Conservation (phyloP, 305 asterid genomes). For the Solanum hybrid region DNA sequence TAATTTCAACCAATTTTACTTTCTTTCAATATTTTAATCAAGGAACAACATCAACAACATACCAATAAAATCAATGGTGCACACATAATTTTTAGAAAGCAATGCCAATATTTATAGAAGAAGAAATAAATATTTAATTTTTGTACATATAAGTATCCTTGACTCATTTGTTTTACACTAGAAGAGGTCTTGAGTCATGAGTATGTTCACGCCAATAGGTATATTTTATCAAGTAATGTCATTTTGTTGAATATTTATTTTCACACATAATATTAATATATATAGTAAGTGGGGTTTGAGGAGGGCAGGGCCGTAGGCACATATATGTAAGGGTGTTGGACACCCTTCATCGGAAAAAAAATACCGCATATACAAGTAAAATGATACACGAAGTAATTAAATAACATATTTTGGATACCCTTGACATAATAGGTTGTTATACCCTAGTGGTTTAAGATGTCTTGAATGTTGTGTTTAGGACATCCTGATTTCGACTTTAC, state of each 20-base stretch:
- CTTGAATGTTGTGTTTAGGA: neutral
- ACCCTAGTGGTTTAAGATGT: too few relatives aligned
- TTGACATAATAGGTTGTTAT: too few relatives aligned
- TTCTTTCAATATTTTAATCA: neutral
- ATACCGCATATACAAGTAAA: neutral
- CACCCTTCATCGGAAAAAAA: too few relatives aligned
- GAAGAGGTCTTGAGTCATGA: neutral
- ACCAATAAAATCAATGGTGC: neutral
- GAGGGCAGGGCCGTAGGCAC: neutral
- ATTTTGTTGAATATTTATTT: neutral
- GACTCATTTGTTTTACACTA: neutral
- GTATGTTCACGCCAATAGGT: neutral
- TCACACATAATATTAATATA: too few relatives aligned
- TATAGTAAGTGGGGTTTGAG: neutral
- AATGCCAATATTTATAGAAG: neutral
- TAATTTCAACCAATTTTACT: neutral
- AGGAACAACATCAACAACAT: neutral
- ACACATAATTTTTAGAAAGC: neutral
- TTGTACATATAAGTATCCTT: neutral
- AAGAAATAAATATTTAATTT: too few relatives aligned
- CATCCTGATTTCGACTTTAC: neutral
- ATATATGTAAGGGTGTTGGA: too few relatives aligned
- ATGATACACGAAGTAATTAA: too few relatives aligned
- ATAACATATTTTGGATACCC: too few relatives aligned
- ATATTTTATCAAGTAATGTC: neutral